Percentiles rank a stretch among this genome's conserved stretches.
These are phyloP conservation scores for Aspergillus glaucus DNA, from an alignment of 2,329 filamentous ascomycete genomes.

Conservation along the genomic window DNA sequence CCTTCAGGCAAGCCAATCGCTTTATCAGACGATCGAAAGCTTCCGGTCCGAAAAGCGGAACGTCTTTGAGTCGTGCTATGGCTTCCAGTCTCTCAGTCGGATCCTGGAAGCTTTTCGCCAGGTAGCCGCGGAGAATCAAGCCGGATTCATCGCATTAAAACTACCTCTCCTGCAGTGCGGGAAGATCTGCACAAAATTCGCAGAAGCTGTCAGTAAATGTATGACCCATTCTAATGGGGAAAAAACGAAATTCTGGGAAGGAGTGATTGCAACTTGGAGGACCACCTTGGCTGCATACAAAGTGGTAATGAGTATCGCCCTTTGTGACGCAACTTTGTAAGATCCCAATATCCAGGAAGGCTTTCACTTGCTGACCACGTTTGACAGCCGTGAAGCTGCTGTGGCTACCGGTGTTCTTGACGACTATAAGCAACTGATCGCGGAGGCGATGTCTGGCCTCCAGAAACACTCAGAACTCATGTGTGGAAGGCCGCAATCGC, in stretches of 20 bases:
- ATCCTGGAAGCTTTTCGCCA: conserved; percentile 11
- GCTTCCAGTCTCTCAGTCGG: conserved; percentile 12
- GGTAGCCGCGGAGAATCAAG: conserved; percentile 8
- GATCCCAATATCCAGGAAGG: conserved; percentile 3
- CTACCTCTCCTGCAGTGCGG: conserved; percentile 16
- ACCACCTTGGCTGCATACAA: conserved; percentile 17
- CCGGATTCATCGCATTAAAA: conserved; percentile 13
- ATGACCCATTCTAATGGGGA: conserved; percentile 6
- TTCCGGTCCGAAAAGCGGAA: conserved; percentile 13
- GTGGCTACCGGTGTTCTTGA: conserved; percentile 19
- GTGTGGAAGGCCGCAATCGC: conserved; percentile 14
- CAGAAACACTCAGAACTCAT: conserved; percentile 28
- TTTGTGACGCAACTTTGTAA: conserved; percentile 22
- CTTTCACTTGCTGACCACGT: background rate
- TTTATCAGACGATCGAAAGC: conserved; percentile 14
- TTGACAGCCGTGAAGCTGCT: conserved; percentile 12
- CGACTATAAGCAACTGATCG: conserved; percentile 29
- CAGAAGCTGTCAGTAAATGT: conserved; percentile 12
- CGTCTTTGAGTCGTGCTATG: conserved; percentile 14
- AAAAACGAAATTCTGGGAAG: conserved; percentile 13
- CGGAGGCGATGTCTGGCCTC: conserved; percentile 28
- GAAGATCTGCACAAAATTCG: conserved; percentile 14
- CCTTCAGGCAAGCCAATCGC: conserved; percentile 15
- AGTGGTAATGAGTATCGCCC: conserved; percentile 21
- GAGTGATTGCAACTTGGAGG: conserved; percentile 16